Evolutionary conservation across 371 early-diverging fungal genomes (phyloP).

Genomic region (Basidiobolus meristosporus): DNA sequence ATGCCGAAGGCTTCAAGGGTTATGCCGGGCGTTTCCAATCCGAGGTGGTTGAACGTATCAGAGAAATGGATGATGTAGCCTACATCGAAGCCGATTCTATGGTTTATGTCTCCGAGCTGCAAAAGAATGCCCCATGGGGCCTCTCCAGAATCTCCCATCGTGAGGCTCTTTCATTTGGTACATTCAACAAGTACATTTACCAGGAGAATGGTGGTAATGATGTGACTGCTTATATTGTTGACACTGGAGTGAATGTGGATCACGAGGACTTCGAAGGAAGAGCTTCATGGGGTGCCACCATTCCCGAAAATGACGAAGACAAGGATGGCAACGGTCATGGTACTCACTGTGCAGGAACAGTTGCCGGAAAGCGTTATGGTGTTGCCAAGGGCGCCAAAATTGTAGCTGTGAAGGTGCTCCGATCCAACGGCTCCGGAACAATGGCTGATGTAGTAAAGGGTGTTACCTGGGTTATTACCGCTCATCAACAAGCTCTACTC

Average conservation of each 20-base stretch:
- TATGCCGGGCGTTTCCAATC: slow-evolving; percentile 60
- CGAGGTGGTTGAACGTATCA: slow-evolving; percentile 26
- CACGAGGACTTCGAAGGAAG: slow-evolving; percentile 84
- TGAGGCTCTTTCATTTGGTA: slow-evolving; percentile 26
- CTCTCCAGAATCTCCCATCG: slow-evolving; percentile 78
- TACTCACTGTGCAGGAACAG: slow-evolving; percentile 92
- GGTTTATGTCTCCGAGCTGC: slow-evolving; percentile 44
- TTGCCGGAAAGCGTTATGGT: slow-evolving; percentile 75
- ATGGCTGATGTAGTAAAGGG: slow-evolving; percentile 65
- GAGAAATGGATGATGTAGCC: slow-evolving; percentile 18
- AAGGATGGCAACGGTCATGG: slow-evolving; percentile 79
- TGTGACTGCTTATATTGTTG: slow-evolving; percentile 76
- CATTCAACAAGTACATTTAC: slow-evolving; percentile 57
- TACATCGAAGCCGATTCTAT: too few species aligned
- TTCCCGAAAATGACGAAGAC: slow-evolving; percentile 52
- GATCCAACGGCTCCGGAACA: slow-evolving; percentile 67
- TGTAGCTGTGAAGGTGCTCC: slow-evolving; percentile 86
- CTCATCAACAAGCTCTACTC: slow-evolving; percentile 18
- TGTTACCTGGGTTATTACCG: slow-evolving; percentile 42
- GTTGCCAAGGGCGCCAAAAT: slow-evolving; percentile 81
- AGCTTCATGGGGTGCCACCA: slow-evolving; percentile 67
- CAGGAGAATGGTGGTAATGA: slow-evolving; percentile 54
- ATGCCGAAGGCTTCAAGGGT: slow-evolving; percentile 53
- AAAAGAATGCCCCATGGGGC: slow-evolving; percentile 83
- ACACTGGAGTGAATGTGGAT: slow-evolving; percentile 71